Evolutionary conservation across 164 flowering plant species (phyloP).

Genomic region (Umbilicus rupestris): DNA sequence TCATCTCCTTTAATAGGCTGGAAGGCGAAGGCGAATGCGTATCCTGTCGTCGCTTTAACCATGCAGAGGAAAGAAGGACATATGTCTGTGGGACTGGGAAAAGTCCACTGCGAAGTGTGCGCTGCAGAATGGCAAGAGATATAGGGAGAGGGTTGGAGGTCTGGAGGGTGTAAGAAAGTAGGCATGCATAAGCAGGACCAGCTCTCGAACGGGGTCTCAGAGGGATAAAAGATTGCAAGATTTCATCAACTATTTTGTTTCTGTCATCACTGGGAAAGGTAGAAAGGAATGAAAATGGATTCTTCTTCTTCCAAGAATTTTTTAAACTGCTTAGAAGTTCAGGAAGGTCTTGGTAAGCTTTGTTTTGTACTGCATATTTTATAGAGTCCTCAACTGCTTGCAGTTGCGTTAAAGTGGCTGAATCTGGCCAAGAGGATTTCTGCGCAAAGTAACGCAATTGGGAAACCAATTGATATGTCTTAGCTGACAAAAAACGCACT

Average conservation of each 20-base stretch:
- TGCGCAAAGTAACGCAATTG: not conserved
- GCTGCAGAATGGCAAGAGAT: constrained; percentile 55
- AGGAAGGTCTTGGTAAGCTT: constrained; percentile 43
- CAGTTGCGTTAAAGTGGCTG: not conserved
- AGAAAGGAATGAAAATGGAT: constrained; percentile 54
- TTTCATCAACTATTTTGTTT: constrained; percentile 46
- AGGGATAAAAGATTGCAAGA: constrained; percentile 48
- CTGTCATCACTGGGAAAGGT: constrained; percentile 21
- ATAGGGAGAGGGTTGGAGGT: constrained; percentile 48
- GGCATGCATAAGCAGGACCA: constrained; percentile 37
- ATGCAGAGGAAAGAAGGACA: constrained; percentile 52
- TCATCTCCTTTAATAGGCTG: constrained; percentile 38
- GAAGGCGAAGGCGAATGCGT: constrained; percentile 21
- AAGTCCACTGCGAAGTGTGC: constrained; percentile 60
- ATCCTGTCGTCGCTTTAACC: constrained; percentile 27
- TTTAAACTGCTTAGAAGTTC: constrained; percentile 23
- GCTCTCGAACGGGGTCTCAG: constrained; percentile 47
- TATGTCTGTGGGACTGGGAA: constrained; percentile 48
- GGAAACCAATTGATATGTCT: not conserved
- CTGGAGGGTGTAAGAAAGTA: constrained; percentile 49
- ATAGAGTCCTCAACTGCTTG: constrained; percentile 35
- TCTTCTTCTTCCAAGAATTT: constrained; percentile 19
- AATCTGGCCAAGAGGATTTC: not conserved
- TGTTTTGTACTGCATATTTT: constrained; percentile 32
- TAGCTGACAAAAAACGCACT: not conserved